Conservation (phyloP, 202 grass and related monocot species). For the Setaria viridis region DNA sequence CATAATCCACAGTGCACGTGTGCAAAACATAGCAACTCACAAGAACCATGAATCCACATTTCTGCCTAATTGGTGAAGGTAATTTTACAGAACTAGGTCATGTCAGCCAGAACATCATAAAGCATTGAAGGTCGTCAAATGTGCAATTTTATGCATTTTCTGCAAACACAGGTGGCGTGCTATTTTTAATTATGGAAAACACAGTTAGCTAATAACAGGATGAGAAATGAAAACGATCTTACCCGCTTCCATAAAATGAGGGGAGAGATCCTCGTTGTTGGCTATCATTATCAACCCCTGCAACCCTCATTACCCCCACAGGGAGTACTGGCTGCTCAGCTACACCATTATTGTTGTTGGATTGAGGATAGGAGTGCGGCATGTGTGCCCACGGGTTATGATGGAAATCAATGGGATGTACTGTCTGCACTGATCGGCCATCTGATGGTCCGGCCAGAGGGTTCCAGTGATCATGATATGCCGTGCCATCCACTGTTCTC, state of each 20-base stretch:
- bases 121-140: not conserved
- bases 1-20: not conserved
- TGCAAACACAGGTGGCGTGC: not conserved
- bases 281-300: slow-evolving; percentile 38
- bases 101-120: slow-evolving; percentile 19
- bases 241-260: slow-evolving; percentile 48
- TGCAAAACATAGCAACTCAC: not conserved
- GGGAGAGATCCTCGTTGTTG: slow-evolving; percentile 29
- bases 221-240: slow-evolving; percentile 15
- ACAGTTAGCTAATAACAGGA: not conserved
- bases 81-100: not conserved
- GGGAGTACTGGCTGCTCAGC: slow-evolving; percentile 43
- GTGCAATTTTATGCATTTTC: not conserved
- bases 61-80: slow-evolving; percentile 23
- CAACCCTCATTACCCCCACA: slow-evolving; percentile 17
- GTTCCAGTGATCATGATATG: slow-evolving; percentile 54
- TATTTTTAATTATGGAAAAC: not conserved
- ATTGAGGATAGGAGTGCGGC: slow-evolving; percentile 37
- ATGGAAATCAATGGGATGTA: slow-evolving; percentile 54
- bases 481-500: slow-evolving; percentile 23
- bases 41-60: not conserved
- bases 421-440: not conserved
- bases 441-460: slow-evolving; percentile 28
- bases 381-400: slow-evolving; percentile 41
- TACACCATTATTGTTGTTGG: slow-evolving; percentile 36